These are phyloP conservation scores for Thinopyrum elongatum DNA, from an alignment of 176 grass and related monocot genomes.

Conservation along the genomic window DNA sequence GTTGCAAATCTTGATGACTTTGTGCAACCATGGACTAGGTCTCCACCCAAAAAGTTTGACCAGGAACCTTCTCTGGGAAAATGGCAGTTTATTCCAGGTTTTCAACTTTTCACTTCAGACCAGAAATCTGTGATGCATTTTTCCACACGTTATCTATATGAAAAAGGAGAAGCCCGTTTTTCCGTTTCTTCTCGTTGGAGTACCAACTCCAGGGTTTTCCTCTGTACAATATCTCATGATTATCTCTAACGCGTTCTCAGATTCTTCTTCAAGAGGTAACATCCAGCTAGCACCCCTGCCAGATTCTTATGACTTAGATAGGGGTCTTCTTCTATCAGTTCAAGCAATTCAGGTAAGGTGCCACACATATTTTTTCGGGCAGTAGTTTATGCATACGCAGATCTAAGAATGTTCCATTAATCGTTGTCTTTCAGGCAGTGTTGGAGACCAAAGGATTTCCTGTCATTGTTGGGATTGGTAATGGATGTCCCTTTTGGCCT, in stretches of 20 bases:
- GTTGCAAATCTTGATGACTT: slow-evolving; percentile 71
- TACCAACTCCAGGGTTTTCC: neutral
- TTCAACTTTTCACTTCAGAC: slow-evolving; percentile 33
- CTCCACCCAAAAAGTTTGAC: slow-evolving; percentile 85
- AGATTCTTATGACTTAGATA: slow-evolving; percentile 96
- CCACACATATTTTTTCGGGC: neutral
- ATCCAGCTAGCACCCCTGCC: slow-evolving; percentile 69
- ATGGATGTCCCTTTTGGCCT: slow-evolving; percentile 11
- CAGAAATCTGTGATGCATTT: slow-evolving; percentile 13
- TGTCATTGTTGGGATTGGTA: slow-evolving; percentile 98
- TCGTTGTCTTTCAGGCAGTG: slow-evolving; percentile 63
- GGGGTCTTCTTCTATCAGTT: slow-evolving; percentile 93
- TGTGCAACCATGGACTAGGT: slow-evolving; percentile 82
- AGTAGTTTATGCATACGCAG: neutral
- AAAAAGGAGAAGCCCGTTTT: neutral
- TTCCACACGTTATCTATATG: slow-evolving; percentile 8
- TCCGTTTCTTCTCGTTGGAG: slow-evolving; percentile 11
- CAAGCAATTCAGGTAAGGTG: slow-evolving; percentile 89
- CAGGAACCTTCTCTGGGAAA: slow-evolving; percentile 73
- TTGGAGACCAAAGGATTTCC: slow-evolving; percentile 99
- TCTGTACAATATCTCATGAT: slow-evolving; percentile 14
- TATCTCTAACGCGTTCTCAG: slow-evolving; percentile 46
- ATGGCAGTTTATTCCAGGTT: slow-evolving; percentile 91
- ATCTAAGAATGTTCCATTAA: slow-evolving; percentile 20
- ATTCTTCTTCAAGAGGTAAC: slow-evolving; percentile 84